Evolutionary conservation across 257 asterid genomes (phyloP).

Genomic region (Plectranthus barbatus): DNA sequence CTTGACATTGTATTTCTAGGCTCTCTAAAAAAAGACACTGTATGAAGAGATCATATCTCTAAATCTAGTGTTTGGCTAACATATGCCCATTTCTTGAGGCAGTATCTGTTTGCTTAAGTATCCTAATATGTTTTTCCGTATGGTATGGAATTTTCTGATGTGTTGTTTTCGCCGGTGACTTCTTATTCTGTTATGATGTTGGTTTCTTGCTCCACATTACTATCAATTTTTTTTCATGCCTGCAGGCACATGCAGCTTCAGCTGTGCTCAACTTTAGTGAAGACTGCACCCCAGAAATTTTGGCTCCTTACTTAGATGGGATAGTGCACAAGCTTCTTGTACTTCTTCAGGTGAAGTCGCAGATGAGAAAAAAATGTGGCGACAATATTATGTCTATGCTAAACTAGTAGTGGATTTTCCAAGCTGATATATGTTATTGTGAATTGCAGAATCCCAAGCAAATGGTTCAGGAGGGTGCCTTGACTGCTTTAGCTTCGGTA

Average conservation of each 20-base stretch:
- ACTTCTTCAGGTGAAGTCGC: slow-evolving; percentile 61
- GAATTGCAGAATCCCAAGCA: slow-evolving; percentile 76
- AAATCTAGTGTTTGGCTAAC: too few relatives aligned
- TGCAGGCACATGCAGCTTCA: slow-evolving; percentile 96
- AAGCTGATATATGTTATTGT: slow-evolving; percentile 7
- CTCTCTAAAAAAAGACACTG: too few relatives aligned
- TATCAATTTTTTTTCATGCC: too few relatives aligned
- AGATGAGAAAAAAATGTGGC: neutral
- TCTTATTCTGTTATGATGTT: too few relatives aligned
- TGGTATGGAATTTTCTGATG: too few relatives aligned
- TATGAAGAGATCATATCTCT: too few relatives aligned
- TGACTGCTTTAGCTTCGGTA: slow-evolving; percentile 89
- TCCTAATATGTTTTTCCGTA: too few relatives aligned
- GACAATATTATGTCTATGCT: neutral
- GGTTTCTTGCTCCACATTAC: too few relatives aligned
- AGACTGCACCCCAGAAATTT: slow-evolving; percentile 83
- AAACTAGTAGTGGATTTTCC: neutral
- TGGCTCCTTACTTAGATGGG: slow-evolving; percentile 81
- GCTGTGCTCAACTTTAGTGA: slow-evolving; percentile 93
- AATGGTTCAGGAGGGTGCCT: slow-evolving; percentile 99
- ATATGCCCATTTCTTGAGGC: too few relatives aligned
- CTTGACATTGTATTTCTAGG: too few relatives aligned
- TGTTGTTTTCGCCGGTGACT: too few relatives aligned
- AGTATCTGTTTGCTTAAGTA: too few relatives aligned
- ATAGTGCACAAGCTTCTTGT: slow-evolving; percentile 71